phyloP scores from a whole-genome alignment of 768 basidiomycete species.

The Suillus paluster region DNA sequence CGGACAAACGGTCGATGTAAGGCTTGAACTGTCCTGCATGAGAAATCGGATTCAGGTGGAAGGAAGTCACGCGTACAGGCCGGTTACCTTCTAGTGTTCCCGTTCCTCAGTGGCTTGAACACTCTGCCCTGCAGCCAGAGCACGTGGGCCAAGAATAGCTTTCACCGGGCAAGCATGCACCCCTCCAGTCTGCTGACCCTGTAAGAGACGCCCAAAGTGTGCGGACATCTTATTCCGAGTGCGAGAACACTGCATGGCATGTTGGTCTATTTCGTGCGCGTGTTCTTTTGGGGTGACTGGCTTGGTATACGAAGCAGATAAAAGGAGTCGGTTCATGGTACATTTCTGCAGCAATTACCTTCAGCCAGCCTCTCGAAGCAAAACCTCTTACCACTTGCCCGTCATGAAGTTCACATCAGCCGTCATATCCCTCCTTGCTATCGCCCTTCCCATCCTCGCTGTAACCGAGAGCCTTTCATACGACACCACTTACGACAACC shows the following conservation, averaged over 20 bases:
- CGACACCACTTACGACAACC: constrained; percentile 36
- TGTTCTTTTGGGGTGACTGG: background rate
- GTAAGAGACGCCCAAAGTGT: background rate
- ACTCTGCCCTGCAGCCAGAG: background rate
- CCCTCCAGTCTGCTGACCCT: constrained; percentile 13
- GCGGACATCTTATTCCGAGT: background rate
- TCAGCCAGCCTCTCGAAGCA: background rate
- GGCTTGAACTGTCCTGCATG: constrained; percentile 1
- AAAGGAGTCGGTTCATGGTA: constrained; percentile 5
- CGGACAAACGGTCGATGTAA: background rate
- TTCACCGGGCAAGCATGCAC: background rate
- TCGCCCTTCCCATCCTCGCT: constrained; percentile 23
- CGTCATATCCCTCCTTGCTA: constrained; percentile 13
- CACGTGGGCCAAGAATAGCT: constrained; percentile 11
- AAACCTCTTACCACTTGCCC: background rate
- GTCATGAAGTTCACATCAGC: constrained; percentile 31
- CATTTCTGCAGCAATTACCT: background rate
- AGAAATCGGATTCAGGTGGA: background rate
- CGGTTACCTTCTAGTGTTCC: background rate
- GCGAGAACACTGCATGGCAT: constrained; percentile 6
- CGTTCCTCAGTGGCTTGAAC: background rate
- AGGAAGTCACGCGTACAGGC: background rate
- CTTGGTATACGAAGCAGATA: constrained; percentile 15
- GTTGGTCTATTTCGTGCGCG: background rate
- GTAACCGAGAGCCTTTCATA: constrained; percentile 28